These are phyloP conservation scores for Ceratocystis cubensis DNA, from an alignment of 2,329 filamentous ascomycete species.

Conservation along the genomic window DNA sequence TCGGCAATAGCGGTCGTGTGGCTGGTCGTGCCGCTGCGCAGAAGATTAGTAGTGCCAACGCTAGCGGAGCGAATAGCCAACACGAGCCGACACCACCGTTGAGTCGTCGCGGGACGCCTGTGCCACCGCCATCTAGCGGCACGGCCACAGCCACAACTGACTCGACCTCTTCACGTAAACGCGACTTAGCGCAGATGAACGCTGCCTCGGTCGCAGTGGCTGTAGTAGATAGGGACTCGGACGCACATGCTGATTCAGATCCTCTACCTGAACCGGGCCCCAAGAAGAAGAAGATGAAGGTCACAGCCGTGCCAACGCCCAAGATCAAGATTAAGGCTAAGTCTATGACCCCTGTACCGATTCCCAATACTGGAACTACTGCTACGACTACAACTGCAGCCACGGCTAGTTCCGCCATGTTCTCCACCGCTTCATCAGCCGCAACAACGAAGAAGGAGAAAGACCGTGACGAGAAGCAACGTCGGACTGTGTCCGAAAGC, in stretches of 20 bases:
- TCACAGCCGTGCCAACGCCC: constrained; percentile 25
- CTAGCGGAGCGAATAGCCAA: constrained; percentile 34
- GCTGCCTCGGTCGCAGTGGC: constrained; percentile 37
- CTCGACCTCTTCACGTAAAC: constrained; percentile 42
- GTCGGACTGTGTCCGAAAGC: constrained; percentile 29
- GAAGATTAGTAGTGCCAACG: constrained; percentile 48
- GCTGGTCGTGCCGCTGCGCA: constrained; percentile 49
- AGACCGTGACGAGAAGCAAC: constrained; percentile 24
- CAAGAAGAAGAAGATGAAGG: constrained; percentile 50
- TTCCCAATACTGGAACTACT: constrained; percentile 8
- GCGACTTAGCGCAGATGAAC: constrained; percentile 42
- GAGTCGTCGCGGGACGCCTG: constrained; percentile 51
- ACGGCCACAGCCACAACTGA: constrained; percentile 31
- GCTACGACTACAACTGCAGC: constrained; percentile 18
- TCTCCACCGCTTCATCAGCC: constrained; percentile 14
- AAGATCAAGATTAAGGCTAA: constrained; percentile 45
- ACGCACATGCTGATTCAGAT: constrained; percentile 6
- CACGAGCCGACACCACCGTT: constrained; percentile 47
- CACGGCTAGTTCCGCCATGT: background rate
- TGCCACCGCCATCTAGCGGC: constrained; percentile 27
- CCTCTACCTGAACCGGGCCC: constrained; percentile 27
- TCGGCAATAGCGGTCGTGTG: constrained; percentile 51
- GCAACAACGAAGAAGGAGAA: constrained; percentile 36
- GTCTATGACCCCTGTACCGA: constrained; percentile 23
- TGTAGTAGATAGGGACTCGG: constrained; percentile 29